A percentile compares a stretch with the other conserved stretches of the same genome.
Evolutionary conservation across 495 filamentous ascomycete genomes (phyloP).

Genomic region (Polyplosphaeria fusca): DNA sequence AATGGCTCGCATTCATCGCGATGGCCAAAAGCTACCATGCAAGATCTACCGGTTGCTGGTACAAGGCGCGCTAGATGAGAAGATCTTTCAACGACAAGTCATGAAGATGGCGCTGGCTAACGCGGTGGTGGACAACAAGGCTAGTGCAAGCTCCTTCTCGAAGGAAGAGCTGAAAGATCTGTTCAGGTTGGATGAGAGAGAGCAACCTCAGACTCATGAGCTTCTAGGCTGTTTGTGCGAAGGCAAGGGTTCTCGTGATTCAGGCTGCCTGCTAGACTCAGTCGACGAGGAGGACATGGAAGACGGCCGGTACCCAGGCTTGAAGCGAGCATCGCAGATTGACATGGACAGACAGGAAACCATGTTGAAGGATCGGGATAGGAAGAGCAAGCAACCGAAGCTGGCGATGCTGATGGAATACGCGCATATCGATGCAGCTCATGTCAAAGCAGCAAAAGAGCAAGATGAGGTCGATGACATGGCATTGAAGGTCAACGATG

Average conservation of each 20-base stretch:
- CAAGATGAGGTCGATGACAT: slow-evolving; percentile 38
- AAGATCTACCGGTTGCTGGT: slow-evolving; percentile 73
- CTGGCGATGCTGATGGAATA: slow-evolving; percentile 62
- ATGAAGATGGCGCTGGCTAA: slow-evolving; percentile 71
- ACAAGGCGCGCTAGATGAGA: slow-evolving; percentile 73
- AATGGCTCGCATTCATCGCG: slow-evolving; percentile 81
- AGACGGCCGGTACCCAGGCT: slow-evolving; percentile 42
- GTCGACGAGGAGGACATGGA: slow-evolving; percentile 40
- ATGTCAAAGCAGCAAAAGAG: slow-evolving; percentile 41
- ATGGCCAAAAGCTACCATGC: slow-evolving; percentile 69
- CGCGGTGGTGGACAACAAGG: slow-evolving; percentile 63
- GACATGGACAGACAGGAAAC: slow-evolving; percentile 61
- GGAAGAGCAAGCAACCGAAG: slow-evolving; percentile 62
- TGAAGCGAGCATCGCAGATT: slow-evolving; percentile 58
- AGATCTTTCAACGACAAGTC: slow-evolving; percentile 79
- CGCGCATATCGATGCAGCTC: slow-evolving; percentile 59
- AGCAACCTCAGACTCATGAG: slow-evolving; percentile 65
- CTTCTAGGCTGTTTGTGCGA: slow-evolving; percentile 64
- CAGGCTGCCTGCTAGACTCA: background rate
- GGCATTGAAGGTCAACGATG: slow-evolving; percentile 54
- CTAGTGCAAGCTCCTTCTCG: slow-evolving; percentile 59
- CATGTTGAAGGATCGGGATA: slow-evolving; percentile 45
- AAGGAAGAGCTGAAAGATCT: slow-evolving; percentile 67
- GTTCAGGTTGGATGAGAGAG: slow-evolving; percentile 63
- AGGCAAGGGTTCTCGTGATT: slow-evolving; percentile 51